Conservation (phyloP, 805 yeast species). For the Ogataea henricii region DNA sequence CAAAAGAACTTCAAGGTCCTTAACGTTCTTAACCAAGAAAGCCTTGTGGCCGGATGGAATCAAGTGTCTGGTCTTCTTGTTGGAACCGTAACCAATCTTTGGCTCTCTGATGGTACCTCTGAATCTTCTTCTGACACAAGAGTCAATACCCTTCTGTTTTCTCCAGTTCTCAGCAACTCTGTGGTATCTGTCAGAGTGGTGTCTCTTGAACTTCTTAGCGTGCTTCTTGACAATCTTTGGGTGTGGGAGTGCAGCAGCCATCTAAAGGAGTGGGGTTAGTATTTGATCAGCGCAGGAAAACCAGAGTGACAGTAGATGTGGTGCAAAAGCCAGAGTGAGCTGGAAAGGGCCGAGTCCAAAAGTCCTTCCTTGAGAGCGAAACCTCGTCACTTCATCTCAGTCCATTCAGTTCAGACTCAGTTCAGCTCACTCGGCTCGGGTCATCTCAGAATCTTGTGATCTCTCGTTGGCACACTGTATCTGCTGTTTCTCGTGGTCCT, state of each 20-base stretch:
- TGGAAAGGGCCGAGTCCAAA: no score
- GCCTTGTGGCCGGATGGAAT: conserved; percentile 98
- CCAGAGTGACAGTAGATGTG: background rate
- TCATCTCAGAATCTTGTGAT: no score
- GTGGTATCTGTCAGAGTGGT: conserved; percentile 99
- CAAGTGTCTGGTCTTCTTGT: conserved; percentile 97
- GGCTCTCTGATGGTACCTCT: conserved; percentile 99
- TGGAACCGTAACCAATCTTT: conserved; percentile 99
- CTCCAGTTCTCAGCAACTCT: conserved; percentile 99
- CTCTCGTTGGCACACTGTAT: background rate
- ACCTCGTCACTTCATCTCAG: no score
- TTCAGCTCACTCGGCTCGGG: background rate
- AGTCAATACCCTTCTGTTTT: conserved; percentile 99
- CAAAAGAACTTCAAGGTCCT: conserved; percentile 92
- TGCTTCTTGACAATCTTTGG: conserved; percentile 99
- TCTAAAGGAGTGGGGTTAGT: conserved; percentile 37
- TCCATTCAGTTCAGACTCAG: no score
- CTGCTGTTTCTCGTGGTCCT: conserved; percentile 2
- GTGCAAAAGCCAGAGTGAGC: background rate
- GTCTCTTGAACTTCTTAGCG: conserved; percentile 99
- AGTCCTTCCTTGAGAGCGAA: no score
- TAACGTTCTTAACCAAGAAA: conserved; percentile 87
- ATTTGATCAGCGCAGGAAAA: background rate
- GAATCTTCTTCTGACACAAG: conserved; percentile 99
- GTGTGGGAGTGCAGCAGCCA: conserved; percentile 98